Evolutionary conservation across 805 yeast species (phyloP).

Genomic region (Pichia ethanolica): DNA sequence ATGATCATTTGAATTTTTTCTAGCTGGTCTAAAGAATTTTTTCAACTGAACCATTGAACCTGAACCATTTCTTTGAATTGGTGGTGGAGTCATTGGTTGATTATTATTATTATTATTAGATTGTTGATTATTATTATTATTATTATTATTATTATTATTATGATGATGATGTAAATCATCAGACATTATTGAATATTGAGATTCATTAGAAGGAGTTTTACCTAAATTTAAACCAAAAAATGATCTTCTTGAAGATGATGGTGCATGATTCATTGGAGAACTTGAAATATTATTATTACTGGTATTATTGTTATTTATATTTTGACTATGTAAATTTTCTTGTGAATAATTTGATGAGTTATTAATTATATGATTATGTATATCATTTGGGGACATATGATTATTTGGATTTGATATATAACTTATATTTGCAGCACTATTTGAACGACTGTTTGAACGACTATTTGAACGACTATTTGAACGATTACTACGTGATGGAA

Average conservation of each 20-base stretch:
- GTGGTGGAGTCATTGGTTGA: conserved; percentile 9
- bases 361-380: too few relatives aligned
- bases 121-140: background rate
- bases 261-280: conserved; percentile 13
- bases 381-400: too few relatives aligned
- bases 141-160: conserved; percentile 1
- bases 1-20: conserved; percentile 23
- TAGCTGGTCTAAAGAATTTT: conserved; percentile 57
- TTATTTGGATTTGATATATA: background rate
- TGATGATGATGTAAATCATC: conserved; percentile 19
- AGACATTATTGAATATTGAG: conserved; percentile 19
- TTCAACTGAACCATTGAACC: conserved; percentile 61
- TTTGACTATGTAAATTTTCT: background rate
- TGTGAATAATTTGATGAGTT: too few relatives aligned
- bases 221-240: conserved; percentile 25
- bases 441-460: background rate
- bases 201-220: conserved; percentile 25
- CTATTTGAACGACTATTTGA: background rate
- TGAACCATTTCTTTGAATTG: conserved; percentile 11
- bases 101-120: background rate
- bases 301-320: too few relatives aligned
- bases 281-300: conserved; percentile 7
- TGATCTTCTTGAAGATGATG: conserved; percentile 21
- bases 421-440: background rate
- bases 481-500: too few relatives aligned